Evolutionary conservation across 345 rosid species (phyloP).

Genomic region (Populus davidiana): DNA sequence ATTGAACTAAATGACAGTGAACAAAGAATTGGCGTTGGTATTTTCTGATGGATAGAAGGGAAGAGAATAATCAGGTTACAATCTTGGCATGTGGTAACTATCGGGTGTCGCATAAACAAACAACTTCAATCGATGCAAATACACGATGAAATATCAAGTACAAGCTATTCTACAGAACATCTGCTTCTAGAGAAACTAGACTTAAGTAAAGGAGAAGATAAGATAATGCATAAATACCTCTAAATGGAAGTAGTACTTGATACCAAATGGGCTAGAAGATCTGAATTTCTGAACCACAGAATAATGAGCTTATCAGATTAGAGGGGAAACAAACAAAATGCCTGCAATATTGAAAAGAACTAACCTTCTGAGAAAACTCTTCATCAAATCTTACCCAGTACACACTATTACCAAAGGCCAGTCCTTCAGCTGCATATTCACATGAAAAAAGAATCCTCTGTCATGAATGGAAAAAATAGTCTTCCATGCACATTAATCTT

Average conservation of each 20-base stretch:
- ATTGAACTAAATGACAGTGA: background rate
- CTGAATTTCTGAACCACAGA: constrained; percentile 63
- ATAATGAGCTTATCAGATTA: constrained; percentile 21
- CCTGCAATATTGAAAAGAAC: background rate
- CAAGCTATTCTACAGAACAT: no score
- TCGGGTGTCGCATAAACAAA: background rate
- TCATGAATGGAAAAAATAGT: constrained; percentile 21
- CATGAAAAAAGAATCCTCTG: constrained; percentile 19
- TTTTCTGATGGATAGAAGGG: background rate
- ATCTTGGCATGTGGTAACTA: background rate
- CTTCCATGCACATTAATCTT: constrained; percentile 7
- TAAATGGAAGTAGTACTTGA: constrained; percentile 84
- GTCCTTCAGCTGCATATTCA: constrained; percentile 68
- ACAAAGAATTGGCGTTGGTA: background rate
- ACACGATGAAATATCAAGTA: background rate
- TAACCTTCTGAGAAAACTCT: constrained; percentile 75
- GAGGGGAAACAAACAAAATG: background rate
- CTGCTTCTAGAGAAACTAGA: background rate
- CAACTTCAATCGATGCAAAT: background rate
- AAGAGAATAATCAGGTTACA: background rate
- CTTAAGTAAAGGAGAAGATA: background rate
- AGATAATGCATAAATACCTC: constrained; percentile 50
- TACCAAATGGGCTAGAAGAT: constrained; percentile 75
- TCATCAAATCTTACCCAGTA: constrained; percentile 89
- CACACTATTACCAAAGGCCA: constrained; percentile 71